These are phyloP conservation scores for Solanum peruvianum DNA, from an alignment of 257 asterid genomes.

Conservation along the genomic window DNA sequence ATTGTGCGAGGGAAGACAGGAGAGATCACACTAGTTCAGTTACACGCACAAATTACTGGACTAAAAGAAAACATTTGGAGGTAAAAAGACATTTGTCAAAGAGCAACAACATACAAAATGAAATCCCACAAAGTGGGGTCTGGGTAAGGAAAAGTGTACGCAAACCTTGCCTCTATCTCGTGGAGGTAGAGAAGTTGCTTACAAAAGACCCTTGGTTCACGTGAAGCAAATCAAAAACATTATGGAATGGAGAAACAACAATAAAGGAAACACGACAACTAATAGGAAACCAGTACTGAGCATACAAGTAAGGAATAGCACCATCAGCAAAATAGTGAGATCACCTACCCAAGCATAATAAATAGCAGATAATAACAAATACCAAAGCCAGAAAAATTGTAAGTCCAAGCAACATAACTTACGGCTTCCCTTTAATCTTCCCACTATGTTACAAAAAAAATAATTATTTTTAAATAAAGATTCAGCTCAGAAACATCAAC, in stretches of 20 bases:
- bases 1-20: constrained; percentile 3
- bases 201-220: not conserved
- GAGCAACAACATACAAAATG: not conserved
- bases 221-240: not conserved
- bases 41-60: not conserved
- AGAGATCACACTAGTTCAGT: not conserved
- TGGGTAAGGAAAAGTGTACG: not conserved
- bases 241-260: not conserved
- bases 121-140: not conserved
- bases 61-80: not conserved
- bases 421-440: not conserved
- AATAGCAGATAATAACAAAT: not conserved
- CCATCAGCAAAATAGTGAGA: not conserved
- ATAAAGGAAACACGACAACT: not conserved
- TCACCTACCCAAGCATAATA: not conserved
- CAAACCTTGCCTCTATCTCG: not conserved
- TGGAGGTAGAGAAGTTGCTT: not conserved
- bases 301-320: not conserved
- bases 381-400: not conserved
- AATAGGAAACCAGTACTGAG: not conserved
- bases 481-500: not conserved
- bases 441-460: not conserved
- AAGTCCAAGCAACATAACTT: not conserved
- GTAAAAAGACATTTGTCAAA: not conserved
- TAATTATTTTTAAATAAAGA: not conserved